Base-by-base conservation (phyloP, 2,329 filamentous ascomycete genomes). In the Shiraia bambusicola region DNA sequence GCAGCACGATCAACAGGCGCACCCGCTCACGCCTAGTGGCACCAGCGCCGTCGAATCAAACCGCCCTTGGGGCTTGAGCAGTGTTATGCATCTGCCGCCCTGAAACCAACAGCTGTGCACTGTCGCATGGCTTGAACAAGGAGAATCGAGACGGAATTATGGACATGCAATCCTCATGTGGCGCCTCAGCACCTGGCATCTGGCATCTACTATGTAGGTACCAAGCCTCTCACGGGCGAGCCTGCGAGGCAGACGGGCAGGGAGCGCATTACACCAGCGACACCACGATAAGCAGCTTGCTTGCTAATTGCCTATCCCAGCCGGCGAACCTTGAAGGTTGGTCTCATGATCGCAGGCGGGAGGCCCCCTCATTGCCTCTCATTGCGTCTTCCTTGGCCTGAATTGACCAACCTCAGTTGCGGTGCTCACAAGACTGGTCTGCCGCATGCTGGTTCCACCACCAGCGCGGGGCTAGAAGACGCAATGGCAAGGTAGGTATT, bases 51-150 rank as follows among this genome's bases (percentile, higher is more conserved):
- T 52, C 54, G 56, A 59, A 59, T 49, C 49, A 50, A 51, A 53
- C 49, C 4, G 19, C 8, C 56, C 50, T 55, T 61, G 49, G 48
- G 52, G 54, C 50, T 55, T 61, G 49, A 49, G 52, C 56, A 56
- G 47, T 43, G 51, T 64, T 64, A 64, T 64, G 60, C 60, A 62
- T 37, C 43, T 37, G 42, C 46, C 32, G 42, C 37, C 38, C 52
- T 63, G 60, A 60, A 61, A 62, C 60, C 45, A 42, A 49, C n/a
- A 43, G 41, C 54, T 56, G 54, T 61, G 59, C 59, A 61, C 42
- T 45, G 40, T 34, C 39, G 47, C 45, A 39, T 40, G 42, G 40
- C 42, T 44, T 46, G 40, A 15, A 25, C 16, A 10, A 17, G 32
- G 26, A 26, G 29, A 32, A n/a, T n/a, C n/a, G n/a, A n/a, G 13